phyloP scores from a whole-genome alignment of 2,329 filamentous ascomycete species.

The Raffaelea albimanens region DNA sequence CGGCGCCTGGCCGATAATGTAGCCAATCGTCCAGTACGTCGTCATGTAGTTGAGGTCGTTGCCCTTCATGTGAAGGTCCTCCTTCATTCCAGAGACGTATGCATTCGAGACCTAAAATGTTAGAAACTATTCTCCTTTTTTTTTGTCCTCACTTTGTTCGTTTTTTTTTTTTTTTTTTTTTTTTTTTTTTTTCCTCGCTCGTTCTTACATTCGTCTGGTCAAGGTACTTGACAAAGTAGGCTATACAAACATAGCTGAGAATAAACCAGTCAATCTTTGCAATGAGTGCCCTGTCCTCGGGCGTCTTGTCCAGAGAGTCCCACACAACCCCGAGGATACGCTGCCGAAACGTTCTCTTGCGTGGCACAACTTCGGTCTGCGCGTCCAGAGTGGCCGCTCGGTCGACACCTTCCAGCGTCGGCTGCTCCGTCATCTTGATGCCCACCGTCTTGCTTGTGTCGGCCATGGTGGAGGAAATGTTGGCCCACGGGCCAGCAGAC shows the following conservation, averaged over 20 bases:
- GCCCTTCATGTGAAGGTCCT: slow-evolving; percentile 39
- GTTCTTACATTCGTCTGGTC: slow-evolving; percentile 18
- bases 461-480: too few species aligned
- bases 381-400: too few species aligned
- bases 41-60: slow-evolving; percentile 42
- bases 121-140: too few species aligned
- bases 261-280: slow-evolving; percentile 25
- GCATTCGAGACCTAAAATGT: slow-evolving; percentile 20
- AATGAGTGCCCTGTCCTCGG: slow-evolving; percentile 22
- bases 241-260: slow-evolving; percentile 24
- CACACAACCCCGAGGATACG: slow-evolving; percentile 18
- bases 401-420: too few species aligned
- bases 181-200: slow-evolving; percentile 1
- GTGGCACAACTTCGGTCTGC: too few species aligned
- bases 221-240: slow-evolving; percentile 29
- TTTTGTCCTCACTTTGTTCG: background rate
- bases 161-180: background rate
- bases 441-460: too few species aligned
- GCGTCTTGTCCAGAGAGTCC: slow-evolving; percentile 24
- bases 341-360: slow-evolving; percentile 5
- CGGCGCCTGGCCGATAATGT: slow-evolving; percentile 38
- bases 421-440: too few species aligned
- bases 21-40: slow-evolving; percentile 50
- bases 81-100: slow-evolving; percentile 34
- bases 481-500: too few species aligned